phyloP scores from a whole-genome alignment of 139 green algal genomes.

The Chlamydomonas schloesseri region DNA sequence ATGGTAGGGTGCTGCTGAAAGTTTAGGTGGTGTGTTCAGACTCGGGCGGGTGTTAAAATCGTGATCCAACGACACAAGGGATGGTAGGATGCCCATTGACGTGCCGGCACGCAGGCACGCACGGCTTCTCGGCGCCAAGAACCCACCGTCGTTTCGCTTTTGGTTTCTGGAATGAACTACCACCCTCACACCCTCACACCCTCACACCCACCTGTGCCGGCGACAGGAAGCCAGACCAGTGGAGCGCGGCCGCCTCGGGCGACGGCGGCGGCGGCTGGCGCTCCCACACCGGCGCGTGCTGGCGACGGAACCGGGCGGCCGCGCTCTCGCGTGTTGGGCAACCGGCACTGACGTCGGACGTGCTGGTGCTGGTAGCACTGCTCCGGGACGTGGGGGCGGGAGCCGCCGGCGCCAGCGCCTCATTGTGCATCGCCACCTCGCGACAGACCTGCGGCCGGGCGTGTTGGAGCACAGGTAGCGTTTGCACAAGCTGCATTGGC shows the following conservation, averaged over 20 bases:
- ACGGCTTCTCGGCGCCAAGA: too few relatives aligned
- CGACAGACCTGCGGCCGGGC: not conserved
- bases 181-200: too few relatives aligned
- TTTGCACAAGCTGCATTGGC: too few relatives aligned
- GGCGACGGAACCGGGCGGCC: not conserved
- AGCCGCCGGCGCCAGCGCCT: not conserved
- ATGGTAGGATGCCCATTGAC: too few relatives aligned
- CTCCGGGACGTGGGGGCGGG: not conserved
- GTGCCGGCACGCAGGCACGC: too few relatives aligned
- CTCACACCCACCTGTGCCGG: not conserved
- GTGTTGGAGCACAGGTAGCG: not conserved
- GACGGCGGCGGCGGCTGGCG: not conserved
- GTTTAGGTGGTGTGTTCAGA: too few relatives aligned
- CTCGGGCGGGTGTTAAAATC: too few relatives aligned
- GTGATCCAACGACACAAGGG: too few relatives aligned
- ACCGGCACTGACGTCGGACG: not conserved
- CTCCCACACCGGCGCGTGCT: not conserved
- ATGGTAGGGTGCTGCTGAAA: too few relatives aligned
- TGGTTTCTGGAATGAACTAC: too few relatives aligned
- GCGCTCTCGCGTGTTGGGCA: not conserved
- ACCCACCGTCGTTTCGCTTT: too few relatives aligned
- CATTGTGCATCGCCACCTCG: conserved; percentile 2
- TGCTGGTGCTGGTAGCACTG: not conserved
- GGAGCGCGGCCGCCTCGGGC: not conserved
- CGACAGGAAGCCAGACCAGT: not conserved